Evolutionary conservation across 2,329 filamentous ascomycete genomes (phyloP).

Genomic region (Penicillium aurantiogriseum): DNA sequence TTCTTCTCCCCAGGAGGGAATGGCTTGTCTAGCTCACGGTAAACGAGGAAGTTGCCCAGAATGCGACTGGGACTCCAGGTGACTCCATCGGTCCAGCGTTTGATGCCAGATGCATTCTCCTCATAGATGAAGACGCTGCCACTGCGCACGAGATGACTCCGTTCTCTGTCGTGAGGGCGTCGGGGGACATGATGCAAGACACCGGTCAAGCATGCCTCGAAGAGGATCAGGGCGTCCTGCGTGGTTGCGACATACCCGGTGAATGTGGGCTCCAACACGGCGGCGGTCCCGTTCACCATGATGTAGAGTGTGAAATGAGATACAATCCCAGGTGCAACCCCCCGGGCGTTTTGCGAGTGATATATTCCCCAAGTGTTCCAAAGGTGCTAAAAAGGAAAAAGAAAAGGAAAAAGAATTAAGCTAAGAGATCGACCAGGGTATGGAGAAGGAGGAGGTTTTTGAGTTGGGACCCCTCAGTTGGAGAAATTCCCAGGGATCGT

Average conservation of each 20-base stretch:
- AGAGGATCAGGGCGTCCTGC: constrained; percentile 73
- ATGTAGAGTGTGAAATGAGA: constrained; percentile 14
- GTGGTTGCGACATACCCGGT: constrained; percentile 67
- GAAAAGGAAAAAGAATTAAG: constrained; percentile 22
- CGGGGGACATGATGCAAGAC: constrained; percentile 72
- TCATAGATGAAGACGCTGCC: constrained; percentile 91
- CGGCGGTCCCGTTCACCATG: constrained; percentile 46
- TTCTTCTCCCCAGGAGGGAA: constrained; percentile 85
- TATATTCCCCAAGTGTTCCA: not conserved
- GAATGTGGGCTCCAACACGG: constrained; percentile 63
- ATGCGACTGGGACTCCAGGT: constrained; percentile 89
- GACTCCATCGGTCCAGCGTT: constrained; percentile 89
- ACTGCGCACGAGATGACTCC: constrained; percentile 72
- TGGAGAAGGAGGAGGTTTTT: constrained; percentile 24
- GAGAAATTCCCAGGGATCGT: constrained; percentile 21
- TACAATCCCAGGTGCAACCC: constrained; percentile 3
- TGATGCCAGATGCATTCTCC: constrained; percentile 85
- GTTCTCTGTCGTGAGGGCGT: constrained; percentile 81
- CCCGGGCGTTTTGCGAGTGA: constrained; percentile 2
- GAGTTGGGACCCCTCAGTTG: constrained; percentile 25
- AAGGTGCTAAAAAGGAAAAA: constrained; percentile 9
- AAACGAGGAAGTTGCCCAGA: constrained; percentile 79
- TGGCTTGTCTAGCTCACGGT: constrained; percentile 74
- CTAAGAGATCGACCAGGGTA: constrained; percentile 31
- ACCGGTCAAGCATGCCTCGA: constrained; percentile 74